phyloP scores from a whole-genome alignment of 768 basidiomycete genomes.

The Phylloporus sp. region DNA sequence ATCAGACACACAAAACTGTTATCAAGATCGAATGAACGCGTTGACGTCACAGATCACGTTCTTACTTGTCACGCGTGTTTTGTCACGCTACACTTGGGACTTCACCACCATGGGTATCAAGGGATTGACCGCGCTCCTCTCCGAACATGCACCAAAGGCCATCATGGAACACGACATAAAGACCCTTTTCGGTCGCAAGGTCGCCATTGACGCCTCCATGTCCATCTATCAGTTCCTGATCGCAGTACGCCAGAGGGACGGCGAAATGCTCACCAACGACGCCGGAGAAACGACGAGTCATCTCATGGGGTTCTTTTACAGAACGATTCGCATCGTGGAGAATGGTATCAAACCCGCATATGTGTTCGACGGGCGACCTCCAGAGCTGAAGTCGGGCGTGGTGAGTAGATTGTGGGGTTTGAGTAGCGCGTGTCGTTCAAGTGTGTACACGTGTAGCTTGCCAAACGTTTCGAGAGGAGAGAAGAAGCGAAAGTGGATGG shows the following conservation, averaged over 20 bases:
- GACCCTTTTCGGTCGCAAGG: conserved; percentile 96
- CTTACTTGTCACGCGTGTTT: conserved; percentile 9
- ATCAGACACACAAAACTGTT: too few relatives aligned
- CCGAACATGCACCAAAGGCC: conserved; percentile 83
- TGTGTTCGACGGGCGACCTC: conserved; percentile 98
- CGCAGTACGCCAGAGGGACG: conserved; percentile 93
- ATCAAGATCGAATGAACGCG: too few relatives aligned
- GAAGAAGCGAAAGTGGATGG: conserved; percentile 93
- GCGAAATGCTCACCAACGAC: conserved; percentile 96
- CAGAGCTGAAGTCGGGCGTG: conserved; percentile 94
- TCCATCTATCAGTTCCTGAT: conserved; percentile 97
- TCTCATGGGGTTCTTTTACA: conserved; percentile 98
- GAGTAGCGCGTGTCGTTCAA: background rate
- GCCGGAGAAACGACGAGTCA: conserved; percentile 97
- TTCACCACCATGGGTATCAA: conserved; percentile 73
- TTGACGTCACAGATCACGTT: conserved; percentile 14
- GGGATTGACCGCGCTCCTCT: conserved; percentile 85
- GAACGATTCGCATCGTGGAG: conserved; percentile 96
- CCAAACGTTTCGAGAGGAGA: conserved; percentile 88
- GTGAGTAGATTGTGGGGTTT: conserved; percentile 47
- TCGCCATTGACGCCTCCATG: conserved; percentile 98
- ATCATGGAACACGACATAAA: conserved; percentile 94
- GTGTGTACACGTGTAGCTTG: conserved; percentile 53
- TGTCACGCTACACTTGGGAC: background rate
- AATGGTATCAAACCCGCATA: conserved; percentile 98